phyloP scores from a whole-genome alignment of 768 basidiomycete species.

The Agaricus subrufescens region DNA sequence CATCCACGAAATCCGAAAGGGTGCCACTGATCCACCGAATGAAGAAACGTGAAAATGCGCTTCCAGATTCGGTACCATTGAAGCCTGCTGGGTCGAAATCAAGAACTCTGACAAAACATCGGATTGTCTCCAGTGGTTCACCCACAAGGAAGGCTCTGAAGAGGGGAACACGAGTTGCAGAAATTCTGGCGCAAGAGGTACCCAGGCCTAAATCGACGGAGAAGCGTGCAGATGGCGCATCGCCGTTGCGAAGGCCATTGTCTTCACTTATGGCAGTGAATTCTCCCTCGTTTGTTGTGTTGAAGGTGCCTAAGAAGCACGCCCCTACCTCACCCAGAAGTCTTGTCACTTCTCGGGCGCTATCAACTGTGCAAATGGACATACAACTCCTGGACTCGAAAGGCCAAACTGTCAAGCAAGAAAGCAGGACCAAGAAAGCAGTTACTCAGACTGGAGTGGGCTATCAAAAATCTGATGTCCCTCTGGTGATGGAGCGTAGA shows the following conservation, averaged over 20 bases:
- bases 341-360: slow-evolving; percentile 18
- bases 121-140: background rate
- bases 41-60: slow-evolving; percentile 15
- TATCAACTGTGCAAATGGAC: slow-evolving; percentile 52
- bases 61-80: background rate
- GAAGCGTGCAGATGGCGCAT: background rate
- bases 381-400: slow-evolving; percentile 61
- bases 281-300: slow-evolving; percentile 31
- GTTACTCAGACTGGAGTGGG: slow-evolving; percentile 30
- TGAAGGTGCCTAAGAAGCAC: slow-evolving; percentile 43
- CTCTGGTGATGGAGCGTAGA: background rate
- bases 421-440: slow-evolving; percentile 51
- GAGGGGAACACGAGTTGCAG: background rate
- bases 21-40: slow-evolving; percentile 10
- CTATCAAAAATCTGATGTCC: background rate
- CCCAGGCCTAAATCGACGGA: background rate
- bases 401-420: slow-evolving; percentile 55
- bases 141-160: background rate
- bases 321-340: slow-evolving; percentile 19
- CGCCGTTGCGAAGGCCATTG: background rate
- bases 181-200: slow-evolving; percentile 4
- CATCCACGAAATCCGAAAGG: slow-evolving; percentile 29
- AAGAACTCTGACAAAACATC: slow-evolving; percentile 4
- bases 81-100: slow-evolving; percentile 1
- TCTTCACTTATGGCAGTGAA: background rate